Evolutionary conservation across 208 protist species (phyloP).

Genomic region (Plasmodiophora brassicae): DNA sequence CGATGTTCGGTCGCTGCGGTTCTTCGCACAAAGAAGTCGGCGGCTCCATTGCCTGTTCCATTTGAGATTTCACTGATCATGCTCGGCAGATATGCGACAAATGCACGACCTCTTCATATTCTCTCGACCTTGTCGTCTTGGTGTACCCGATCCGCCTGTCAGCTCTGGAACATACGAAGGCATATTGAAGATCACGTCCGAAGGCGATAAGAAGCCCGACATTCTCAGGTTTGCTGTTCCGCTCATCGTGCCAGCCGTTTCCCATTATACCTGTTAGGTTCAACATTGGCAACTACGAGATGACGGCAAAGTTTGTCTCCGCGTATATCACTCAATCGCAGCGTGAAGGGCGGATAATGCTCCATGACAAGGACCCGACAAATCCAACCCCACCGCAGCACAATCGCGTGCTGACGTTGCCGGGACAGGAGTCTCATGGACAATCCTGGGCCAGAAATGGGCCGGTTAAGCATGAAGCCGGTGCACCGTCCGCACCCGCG

Average conservation of each 20-base stretch:
- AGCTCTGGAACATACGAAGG: constrained; percentile 29
- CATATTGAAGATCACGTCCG: constrained; percentile 15
- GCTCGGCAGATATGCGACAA: not conserved
- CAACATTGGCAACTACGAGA: constrained; percentile 25
- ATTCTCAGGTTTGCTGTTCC: not conserved
- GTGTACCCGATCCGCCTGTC: constrained; percentile 7
- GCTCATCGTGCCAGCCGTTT: not conserved
- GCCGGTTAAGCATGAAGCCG: too few relatives aligned
- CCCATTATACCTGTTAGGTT: not conserved
- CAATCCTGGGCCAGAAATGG: too few relatives aligned
- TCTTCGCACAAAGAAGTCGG: constrained; percentile 1
- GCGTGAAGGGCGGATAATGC: not conserved
- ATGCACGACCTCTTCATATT: constrained; percentile 31
- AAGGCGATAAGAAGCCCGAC: constrained; percentile 33
- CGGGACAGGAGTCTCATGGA: too few relatives aligned
- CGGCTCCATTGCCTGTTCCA: not conserved
- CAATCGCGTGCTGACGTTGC: too few relatives aligned
- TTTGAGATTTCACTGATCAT: not conserved
- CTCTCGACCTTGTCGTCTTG: not conserved
- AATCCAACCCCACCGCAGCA: not conserved
- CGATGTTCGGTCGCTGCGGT: not conserved
- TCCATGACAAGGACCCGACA: constrained; percentile 6
- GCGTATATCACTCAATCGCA: constrained; percentile 24
- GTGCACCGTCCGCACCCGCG: too few relatives aligned
- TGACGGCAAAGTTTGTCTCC: not conserved